phyloP scores from a whole-genome alignment of 75 land plant genomes.

The Isoetes taiwanensis region DNA sequence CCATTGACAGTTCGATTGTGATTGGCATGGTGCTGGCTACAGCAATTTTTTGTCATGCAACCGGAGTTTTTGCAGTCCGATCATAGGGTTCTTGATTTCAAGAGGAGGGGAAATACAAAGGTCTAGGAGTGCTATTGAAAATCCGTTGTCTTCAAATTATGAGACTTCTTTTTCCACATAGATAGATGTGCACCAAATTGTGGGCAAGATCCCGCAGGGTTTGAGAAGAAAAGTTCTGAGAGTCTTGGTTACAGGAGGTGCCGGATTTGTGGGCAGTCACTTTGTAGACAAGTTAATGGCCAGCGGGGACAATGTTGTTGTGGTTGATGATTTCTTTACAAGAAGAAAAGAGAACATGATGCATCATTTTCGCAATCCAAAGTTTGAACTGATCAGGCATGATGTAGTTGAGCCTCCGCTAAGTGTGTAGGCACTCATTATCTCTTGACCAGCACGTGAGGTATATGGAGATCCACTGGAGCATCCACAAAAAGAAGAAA shows the following conservation, averaged over 20 bases:
- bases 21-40: too few species aligned
- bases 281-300: neutral
- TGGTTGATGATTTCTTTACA: neutral
- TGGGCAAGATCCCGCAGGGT: too few species aligned
- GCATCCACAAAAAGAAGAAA: slow-evolving; percentile 5
- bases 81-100: too few species aligned
- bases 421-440: neutral
- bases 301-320: neutral
- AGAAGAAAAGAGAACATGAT: neutral
- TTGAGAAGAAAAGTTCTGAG: too few species aligned
- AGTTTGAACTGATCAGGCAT: neutral
- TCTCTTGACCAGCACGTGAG: neutral
- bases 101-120: too few species aligned
- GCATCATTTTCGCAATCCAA: neutral
- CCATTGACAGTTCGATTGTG: too few species aligned
- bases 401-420: slow-evolving; percentile 2
- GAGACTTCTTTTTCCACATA: too few species aligned
- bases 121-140: too few species aligned
- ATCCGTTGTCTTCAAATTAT: too few species aligned
- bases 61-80: too few species aligned
- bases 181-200: too few species aligned
- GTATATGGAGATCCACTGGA: slow-evolving; percentile 7
- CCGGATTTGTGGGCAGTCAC: neutral
- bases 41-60: too few species aligned
- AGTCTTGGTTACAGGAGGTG: slow-evolving; percentile 1